Conservation (phyloP, 306 rosid species). For the Vigna hirtella region DNA sequence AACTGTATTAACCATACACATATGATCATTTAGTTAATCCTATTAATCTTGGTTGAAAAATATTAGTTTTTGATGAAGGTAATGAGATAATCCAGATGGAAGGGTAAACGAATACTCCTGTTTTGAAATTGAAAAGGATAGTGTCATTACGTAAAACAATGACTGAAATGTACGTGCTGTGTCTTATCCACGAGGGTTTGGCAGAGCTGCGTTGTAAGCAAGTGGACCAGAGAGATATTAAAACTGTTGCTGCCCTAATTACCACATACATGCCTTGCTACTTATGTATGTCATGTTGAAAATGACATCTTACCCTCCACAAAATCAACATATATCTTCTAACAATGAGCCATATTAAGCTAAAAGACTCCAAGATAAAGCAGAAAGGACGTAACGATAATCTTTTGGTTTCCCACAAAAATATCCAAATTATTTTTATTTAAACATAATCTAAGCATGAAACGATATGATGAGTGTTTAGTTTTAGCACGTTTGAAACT, state of each 20-base stretch:
- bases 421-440: no score
- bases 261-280: conserved; percentile 68
- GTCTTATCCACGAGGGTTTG: conserved; percentile 52
- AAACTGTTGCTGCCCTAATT: conserved; percentile 60
- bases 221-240: conserved; percentile 60
- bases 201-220: conserved; percentile 52
- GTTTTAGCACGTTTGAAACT: neutral
- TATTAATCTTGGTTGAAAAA: neutral
- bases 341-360: neutral
- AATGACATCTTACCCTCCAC: conserved; percentile 58
- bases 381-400: neutral
- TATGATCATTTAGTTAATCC: neutral
- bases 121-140: conserved; percentile 22
- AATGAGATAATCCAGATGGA: neutral
- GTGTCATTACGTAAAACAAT: conserved; percentile 13
- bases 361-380: neutral
- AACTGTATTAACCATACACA: neutral
- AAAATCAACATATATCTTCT: conserved; percentile 13
- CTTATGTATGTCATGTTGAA: conserved; percentile 58
- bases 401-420: neutral
- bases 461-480: neutral
- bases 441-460: neutral
- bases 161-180: conserved; percentile 23
- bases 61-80: neutral
- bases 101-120: neutral